Evolutionary conservation across 2,329 filamentous ascomycete genomes (phyloP).

Genomic region (Pseudocercospora fijiensis): DNA sequence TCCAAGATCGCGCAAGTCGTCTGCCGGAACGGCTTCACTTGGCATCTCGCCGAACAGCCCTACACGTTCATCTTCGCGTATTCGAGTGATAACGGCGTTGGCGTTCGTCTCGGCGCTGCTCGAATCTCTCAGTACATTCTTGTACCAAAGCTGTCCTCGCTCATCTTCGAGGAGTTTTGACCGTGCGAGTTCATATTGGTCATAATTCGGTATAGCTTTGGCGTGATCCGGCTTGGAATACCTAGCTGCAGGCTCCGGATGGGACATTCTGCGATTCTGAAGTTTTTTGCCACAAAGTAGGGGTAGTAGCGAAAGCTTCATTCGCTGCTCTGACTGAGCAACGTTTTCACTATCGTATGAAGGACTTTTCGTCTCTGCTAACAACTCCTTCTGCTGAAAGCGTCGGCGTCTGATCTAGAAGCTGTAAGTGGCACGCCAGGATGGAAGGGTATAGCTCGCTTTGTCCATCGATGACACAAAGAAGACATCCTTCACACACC

Average conservation of each 20-base stretch:
- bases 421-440: neutral
- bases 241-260: conserved; percentile 5
- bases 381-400: neutral
- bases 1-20: conserved; percentile 47
- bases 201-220: conserved; percentile 6
- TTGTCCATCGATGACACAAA: neutral
- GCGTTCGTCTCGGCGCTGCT: conserved; percentile 36
- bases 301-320: conserved; percentile 14
- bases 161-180: conserved; percentile 37
- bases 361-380: neutral
- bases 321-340: neutral
- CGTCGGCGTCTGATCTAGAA: conserved; percentile 9
- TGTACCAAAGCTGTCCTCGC: conserved; percentile 40
- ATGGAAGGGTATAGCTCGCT: neutral
- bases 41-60: conserved; percentile 45
- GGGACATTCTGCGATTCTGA: conserved; percentile 7
- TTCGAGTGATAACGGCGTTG: conserved; percentile 37
- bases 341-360: neutral
- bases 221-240: neutral
- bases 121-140: conserved; percentile 31
- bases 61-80: conserved; percentile 47
- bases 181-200: conserved; percentile 30
- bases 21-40: conserved; percentile 43
- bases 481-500: conserved; percentile 5
- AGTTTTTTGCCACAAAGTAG: conserved; percentile 5